Conservation (phyloP, 148 eudicot species). For the Arctostaphylos glauca region DNA sequence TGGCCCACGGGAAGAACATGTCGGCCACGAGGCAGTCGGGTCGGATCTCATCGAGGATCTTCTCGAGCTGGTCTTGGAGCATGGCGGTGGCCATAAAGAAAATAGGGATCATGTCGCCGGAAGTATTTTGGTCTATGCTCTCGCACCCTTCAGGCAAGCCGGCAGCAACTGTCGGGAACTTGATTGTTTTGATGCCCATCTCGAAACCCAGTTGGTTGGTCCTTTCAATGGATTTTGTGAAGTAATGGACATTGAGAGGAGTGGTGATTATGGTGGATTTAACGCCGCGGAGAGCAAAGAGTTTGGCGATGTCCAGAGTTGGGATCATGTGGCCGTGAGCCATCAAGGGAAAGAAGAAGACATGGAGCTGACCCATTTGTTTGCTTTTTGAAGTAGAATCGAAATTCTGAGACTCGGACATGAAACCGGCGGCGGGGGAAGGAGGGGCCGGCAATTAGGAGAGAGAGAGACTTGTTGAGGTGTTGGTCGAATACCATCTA, state of each 20-base stretch:
- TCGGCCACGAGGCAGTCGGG: background rate
- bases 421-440: no score
- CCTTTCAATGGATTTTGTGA: slow-evolving; percentile 22
- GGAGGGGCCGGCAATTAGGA: no score
- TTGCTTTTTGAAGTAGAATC: no score
- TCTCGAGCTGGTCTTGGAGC: background rate
- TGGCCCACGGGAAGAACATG: background rate
- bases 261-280: slow-evolving; percentile 53
- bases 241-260: slow-evolving; percentile 30
- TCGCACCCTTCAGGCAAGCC: slow-evolving; percentile 40
- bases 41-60: background rate
- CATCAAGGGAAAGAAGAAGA: slow-evolving; percentile 44
- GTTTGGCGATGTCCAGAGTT: slow-evolving; percentile 42
- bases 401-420: no score
- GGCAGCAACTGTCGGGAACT: slow-evolving; percentile 31
- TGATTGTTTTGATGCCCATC: slow-evolving; percentile 21
- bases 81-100: background rate
- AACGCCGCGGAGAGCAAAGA: slow-evolving; percentile 44
- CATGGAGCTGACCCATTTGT: slow-evolving; percentile 32
- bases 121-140: background rate
- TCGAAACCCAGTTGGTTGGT: background rate
- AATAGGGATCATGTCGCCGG: background rate
- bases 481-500: no score
- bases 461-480: no score
- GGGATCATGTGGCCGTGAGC: slow-evolving; percentile 64